Evolutionary conservation across 371 early-diverging fungal genomes (phyloP).

Genomic region (Mucor mucedo): DNA sequence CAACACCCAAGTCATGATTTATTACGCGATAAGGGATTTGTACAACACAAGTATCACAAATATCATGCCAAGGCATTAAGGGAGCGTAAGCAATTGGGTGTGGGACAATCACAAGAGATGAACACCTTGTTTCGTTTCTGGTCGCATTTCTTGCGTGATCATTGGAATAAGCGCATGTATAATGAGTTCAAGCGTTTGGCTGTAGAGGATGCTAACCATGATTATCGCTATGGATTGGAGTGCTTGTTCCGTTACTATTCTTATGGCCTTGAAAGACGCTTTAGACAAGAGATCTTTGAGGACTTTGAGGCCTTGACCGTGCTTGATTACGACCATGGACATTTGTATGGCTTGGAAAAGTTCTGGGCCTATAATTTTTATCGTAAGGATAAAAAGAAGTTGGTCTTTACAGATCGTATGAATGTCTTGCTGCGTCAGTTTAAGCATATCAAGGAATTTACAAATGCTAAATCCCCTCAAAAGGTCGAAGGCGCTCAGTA

Average conservation of each 20-base stretch:
- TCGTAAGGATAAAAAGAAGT: conserved; percentile 82
- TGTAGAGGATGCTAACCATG: conserved; percentile 85
- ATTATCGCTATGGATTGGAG: conserved; percentile 89
- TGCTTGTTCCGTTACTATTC: conserved; percentile 95
- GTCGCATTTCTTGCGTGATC: conserved; percentile 96
- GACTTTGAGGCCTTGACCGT: conserved; percentile 89
- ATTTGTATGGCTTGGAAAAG: conserved; percentile 93
- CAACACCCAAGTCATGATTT: conserved; percentile 95
- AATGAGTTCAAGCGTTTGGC: conserved; percentile 89
- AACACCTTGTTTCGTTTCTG: conserved; percentile 98
- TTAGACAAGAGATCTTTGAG: conserved; percentile 81
- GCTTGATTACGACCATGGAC: conserved; percentile 73
- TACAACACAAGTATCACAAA: conserved; percentile 95
- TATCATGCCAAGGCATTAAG: conserved; percentile 92
- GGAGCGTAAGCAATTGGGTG: conserved; percentile 90
- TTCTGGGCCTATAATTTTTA: conserved; percentile 96
- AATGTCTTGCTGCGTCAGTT: conserved; percentile 61
- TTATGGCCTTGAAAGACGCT: conserved; percentile 92
- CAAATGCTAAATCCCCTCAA: conserved; percentile 44
- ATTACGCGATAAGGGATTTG: conserved; percentile 92
- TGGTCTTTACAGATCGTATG: conserved; percentile 70
- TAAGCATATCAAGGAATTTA: conserved; percentile 78
- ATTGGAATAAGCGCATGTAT: conserved; percentile 92
- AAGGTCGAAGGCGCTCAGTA: conserved; percentile 36
- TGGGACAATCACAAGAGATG: conserved; percentile 95